Conservation (phyloP, 768 basidiomycete species). For the Phanerochaete carnosa region DNA sequence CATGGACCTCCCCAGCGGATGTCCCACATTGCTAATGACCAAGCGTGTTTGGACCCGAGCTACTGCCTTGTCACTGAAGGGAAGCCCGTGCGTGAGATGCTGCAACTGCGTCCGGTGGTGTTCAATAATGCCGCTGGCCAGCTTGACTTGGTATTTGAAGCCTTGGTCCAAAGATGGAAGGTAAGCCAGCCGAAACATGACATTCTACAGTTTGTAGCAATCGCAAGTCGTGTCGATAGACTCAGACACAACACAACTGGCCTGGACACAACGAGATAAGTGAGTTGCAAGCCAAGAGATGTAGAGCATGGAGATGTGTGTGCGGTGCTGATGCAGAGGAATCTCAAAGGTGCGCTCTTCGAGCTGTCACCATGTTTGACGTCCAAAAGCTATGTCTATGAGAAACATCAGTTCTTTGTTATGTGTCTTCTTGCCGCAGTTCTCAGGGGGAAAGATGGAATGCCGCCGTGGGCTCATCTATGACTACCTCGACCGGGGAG, state of each 20-base stretch:
- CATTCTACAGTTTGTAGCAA: background rate
- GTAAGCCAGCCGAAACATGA: background rate
- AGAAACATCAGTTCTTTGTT: no score
- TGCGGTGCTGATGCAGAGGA: constrained; percentile 1
- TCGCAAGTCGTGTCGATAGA: background rate
- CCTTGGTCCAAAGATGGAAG: background rate
- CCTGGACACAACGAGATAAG: background rate
- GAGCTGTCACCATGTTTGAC: no score
- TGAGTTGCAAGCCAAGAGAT: background rate
- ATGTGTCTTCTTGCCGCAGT: no score
- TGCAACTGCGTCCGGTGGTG: background rate
- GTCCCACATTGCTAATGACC: no score
- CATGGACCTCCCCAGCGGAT: background rate
- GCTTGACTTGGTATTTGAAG: background rate
- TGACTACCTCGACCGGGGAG: no score
- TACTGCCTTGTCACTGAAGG: no score
- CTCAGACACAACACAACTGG: background rate
- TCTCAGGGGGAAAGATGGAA: no score
- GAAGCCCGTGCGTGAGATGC: no score
- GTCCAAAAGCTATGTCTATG: no score
- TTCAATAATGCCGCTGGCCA: background rate
- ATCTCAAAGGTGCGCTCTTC: no score
- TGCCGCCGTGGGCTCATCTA: no score
- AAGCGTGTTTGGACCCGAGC: no score
- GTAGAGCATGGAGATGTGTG: background rate